Evolutionary conservation across 2,329 filamentous ascomycete species (phyloP), one percentile per base, ranked within the genome.

Genomic region (Trichoderma asperellum): DNA sequence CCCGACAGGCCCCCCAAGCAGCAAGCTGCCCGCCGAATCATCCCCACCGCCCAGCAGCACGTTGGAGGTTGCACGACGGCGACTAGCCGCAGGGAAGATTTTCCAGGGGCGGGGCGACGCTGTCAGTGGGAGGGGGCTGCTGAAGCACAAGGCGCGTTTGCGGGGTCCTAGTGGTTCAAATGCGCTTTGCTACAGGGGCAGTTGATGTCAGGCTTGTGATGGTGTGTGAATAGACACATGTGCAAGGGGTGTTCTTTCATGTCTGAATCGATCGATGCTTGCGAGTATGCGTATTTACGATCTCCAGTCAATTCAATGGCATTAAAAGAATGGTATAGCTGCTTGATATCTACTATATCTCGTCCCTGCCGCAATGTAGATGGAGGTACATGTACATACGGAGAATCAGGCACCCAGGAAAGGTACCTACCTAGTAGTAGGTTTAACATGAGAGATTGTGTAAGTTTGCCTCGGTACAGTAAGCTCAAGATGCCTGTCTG

Each of bases 151-250:
- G 75, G 76, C 71, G 66, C 47, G 60, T 74, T 72, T 72, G 73
- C 70, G 75, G 75, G 73, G 74, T 77, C 73, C 71, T 74, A 78
- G 74, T 78, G 77, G 77, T 73, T 72, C 59, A 11, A 40, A 47
- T 21, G 27, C 55, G 63, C 18, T n/a, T 43, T 18, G 40, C 40
- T 43, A 43, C 40, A 43, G 40, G 40, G 40, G 40, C 40, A 43
- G 40, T 43, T n/a, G 37, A 40, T 40, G 37, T 43, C 37, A 8
- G 37, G 37, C 27, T n/a, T 34, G 35, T 47, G 49, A 24, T 53
- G 49, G 43, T 49, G 43, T 49, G 47, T 24, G 47, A 24, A 49
- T 49, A 24, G 2, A 43, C 18, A 7, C 16, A 43, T 8, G 40
- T 3, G 18, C 40, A 43, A 43, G 40, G 40, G 35, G 32, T 37